Conservation (phyloP, 345 rosid genomes). For the Rhizophora apiculata region DNA sequence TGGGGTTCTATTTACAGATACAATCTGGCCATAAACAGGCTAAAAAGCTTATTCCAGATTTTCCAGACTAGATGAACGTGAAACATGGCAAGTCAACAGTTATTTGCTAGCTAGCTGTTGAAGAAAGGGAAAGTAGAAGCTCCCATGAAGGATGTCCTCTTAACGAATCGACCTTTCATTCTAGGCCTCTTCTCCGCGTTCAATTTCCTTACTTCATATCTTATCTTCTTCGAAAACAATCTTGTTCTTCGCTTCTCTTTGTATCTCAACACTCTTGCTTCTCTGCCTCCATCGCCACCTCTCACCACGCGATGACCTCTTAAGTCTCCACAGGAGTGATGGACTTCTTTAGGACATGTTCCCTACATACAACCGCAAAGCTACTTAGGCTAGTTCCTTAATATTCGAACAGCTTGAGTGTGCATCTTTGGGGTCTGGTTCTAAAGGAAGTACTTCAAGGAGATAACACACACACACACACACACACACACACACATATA, state of each 20-base stretch:
- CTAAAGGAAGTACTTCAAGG: neutral
- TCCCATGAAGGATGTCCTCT: conserved; percentile 32
- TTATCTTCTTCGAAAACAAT: conserved; percentile 64
- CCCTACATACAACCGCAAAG: conserved; percentile 18
- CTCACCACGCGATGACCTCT: conserved; percentile 10
- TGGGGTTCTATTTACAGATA: no score
- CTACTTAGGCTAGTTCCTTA: no score
- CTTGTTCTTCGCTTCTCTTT: conserved; percentile 59
- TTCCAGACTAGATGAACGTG: no score
- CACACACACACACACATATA: neutral
- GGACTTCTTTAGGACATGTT: conserved; percentile 8
- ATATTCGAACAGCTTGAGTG: no score
- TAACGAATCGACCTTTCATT: conserved; percentile 67
- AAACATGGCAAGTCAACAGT: neutral
- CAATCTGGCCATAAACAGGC: no score
- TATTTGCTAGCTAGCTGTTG: neutral
- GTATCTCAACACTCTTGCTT: conserved; percentile 55
- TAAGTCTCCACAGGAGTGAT: conserved; percentile 5
- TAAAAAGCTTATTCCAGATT: no score
- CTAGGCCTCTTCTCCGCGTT: conserved; percentile 73
- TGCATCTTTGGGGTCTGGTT: neutral
- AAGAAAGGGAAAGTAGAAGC: conserved; percentile 1
- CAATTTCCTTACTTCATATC: conserved; percentile 66
- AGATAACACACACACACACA: neutral
- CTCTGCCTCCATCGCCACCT: conserved; percentile 40